Evolutionary conservation across 2,329 filamentous ascomycete genomes (phyloP).

Genomic region (Cyphellophora attinorum): DNA sequence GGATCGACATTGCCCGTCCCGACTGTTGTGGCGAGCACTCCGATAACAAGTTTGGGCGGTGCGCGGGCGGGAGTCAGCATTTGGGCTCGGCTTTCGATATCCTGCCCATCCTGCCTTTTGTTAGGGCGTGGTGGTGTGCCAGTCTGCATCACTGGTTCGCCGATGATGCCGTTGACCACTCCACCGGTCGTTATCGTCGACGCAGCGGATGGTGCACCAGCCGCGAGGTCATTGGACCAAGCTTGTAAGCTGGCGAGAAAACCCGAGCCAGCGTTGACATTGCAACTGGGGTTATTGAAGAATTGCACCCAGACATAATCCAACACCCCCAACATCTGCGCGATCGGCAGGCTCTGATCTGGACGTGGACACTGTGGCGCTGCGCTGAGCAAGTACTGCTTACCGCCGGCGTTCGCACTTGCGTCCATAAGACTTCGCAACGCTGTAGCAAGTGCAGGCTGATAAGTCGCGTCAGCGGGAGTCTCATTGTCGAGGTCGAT

Average conservation of each 20-base stretch:
- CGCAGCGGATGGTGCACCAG: neutral
- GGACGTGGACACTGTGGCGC: constrained; percentile 45
- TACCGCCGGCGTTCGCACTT: constrained; percentile 5
- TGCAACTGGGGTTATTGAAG: constrained; percentile 17
- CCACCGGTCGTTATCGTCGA: neutral
- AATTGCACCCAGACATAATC: constrained; percentile 18
- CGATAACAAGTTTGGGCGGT: constrained; percentile 12
- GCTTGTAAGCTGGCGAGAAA: constrained; percentile 10
- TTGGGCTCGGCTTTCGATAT: neutral
- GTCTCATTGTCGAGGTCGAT: constrained; percentile 31
- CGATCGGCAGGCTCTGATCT: constrained; percentile 24
- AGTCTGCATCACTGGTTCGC: neutral
- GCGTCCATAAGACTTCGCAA: constrained; percentile 12
- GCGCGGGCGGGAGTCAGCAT: constrained; percentile 11
- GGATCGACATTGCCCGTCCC: constrained; percentile 8
- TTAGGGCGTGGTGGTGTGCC: neutral
- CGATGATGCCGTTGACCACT: constrained; percentile 1
- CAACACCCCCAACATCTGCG: constrained; percentile 6
- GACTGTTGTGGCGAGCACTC: constrained; percentile 8
- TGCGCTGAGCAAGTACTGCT: constrained; percentile 41
- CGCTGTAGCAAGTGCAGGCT: constrained; percentile 6
- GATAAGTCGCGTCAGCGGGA: constrained; percentile 3
- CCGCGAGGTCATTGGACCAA: constrained; percentile 9
- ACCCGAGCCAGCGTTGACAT: constrained; percentile 7
- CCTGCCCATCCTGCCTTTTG: too few species aligned